Conservation (phyloP, 2,329 filamentous ascomycete species). For the Colletotrichum orchidophilum region DNA sequence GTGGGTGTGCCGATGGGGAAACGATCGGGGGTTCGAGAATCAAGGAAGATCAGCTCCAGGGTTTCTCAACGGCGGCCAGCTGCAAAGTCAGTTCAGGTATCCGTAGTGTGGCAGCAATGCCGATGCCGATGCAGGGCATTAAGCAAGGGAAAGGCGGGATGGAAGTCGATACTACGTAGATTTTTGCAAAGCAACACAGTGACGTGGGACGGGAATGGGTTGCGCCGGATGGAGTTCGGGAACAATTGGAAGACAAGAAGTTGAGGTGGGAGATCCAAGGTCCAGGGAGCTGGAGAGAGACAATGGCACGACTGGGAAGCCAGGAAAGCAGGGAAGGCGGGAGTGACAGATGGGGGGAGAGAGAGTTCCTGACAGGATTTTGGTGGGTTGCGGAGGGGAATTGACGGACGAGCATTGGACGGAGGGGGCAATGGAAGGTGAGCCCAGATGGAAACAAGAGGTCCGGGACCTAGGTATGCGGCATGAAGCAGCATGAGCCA, state of each 20-base stretch:
- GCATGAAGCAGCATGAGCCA: conserved; percentile 16
- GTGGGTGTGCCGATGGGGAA: background rate
- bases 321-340: background rate
- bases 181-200: background rate
- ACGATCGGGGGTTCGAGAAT: background rate
- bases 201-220: background rate
- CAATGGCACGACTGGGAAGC: background rate
- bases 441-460: background rate
- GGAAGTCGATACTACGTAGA: background rate
- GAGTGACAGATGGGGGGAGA: conserved; percentile 12
- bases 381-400: background rate
- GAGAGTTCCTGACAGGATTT: conserved; percentile 11
- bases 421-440: background rate
- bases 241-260: conserved; percentile 16
- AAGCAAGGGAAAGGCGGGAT: background rate
- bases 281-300: background rate
- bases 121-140: conserved; percentile 4
- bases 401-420: conserved; percentile 5
- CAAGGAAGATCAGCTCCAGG: conserved; percentile 8
- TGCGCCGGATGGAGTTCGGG: conserved; percentile 20
- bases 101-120: background rate
- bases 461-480: background rate
- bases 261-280: background rate
- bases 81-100: conserved; percentile 5
- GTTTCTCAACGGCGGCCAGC: conserved; percentile 1